Conservation (phyloP, 208 protist genomes). For the Crithidia fasciculata region DNA sequence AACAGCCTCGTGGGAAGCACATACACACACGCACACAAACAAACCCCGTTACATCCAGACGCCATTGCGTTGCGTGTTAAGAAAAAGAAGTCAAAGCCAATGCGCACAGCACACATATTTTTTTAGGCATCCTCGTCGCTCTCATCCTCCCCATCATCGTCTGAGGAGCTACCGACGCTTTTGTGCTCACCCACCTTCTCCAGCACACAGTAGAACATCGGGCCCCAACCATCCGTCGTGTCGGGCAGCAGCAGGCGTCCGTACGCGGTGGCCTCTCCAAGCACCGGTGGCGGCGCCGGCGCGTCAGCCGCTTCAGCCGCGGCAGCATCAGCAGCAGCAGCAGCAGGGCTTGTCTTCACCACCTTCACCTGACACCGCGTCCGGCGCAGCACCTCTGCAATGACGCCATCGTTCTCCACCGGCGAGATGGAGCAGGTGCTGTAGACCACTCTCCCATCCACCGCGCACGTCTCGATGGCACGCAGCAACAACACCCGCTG, state of each 20-base stretch:
- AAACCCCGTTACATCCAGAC: not conserved
- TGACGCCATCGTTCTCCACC: constrained; percentile 88
- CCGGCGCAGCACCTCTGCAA: constrained; percentile 62
- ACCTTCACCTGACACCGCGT: constrained; percentile 68
- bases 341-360: constrained; percentile 9
- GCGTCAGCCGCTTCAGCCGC: not conserved
- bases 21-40: not conserved
- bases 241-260: constrained; percentile 84
- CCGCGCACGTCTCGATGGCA: constrained; percentile 74
- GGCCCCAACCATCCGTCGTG: constrained; percentile 57
- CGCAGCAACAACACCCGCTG: constrained; percentile 79
- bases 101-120: no score
- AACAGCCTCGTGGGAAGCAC: not conserved
- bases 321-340: not conserved
- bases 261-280: constrained; percentile 69
- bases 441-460: constrained; percentile 90
- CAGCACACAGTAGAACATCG: constrained; percentile 77
- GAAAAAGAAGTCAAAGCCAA: not conserved
- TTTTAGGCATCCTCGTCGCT: constrained; percentile 11
- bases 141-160: constrained; percentile 19
- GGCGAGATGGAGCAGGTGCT: constrained; percentile 91
- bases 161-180: constrained; percentile 20
- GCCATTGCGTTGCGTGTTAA: not conserved
- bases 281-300: constrained; percentile 6
- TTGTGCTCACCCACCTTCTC: constrained; percentile 61